Evolutionary conservation across 768 basidiomycete species (phyloP).

Genomic region (Pholiota molesta): DNA sequence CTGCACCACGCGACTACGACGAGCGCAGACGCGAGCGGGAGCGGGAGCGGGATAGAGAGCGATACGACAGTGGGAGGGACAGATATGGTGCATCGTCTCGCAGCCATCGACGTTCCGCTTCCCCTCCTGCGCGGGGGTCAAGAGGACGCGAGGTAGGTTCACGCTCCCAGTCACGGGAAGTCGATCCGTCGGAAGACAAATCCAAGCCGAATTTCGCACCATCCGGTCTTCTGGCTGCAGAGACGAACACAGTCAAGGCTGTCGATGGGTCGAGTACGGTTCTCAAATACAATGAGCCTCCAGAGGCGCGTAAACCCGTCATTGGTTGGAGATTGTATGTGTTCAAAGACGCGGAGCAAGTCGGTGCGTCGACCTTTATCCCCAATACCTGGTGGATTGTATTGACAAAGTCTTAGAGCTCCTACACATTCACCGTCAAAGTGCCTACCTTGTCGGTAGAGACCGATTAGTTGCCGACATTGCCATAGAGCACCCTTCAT

Average conservation of each 20-base stretch:
- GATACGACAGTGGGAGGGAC: conserved; percentile 36
- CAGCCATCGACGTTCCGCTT: conserved; percentile 56
- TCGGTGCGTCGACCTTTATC: conserved; percentile 58
- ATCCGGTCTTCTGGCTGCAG: conserved; percentile 93
- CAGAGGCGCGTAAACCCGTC: conserved; percentile 92
- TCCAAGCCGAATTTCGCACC: conserved; percentile 87
- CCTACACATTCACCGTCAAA: conserved; percentile 91
- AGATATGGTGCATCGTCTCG: conserved; percentile 34
- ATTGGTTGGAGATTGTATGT: conserved; percentile 95
- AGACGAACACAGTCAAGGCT: conserved; percentile 87
- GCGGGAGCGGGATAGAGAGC: conserved; percentile 45
- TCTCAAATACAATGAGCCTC: conserved; percentile 97
- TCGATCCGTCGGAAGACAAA: conserved; percentile 42
- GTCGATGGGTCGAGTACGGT: conserved; percentile 79
- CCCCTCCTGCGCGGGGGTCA: conserved; percentile 52
- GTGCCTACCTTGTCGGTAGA: conserved; percentile 91
- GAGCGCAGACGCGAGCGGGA: conserved; percentile 46
- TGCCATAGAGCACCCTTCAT: conserved; percentile 92
- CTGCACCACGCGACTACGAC: conserved; percentile 25
- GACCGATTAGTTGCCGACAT: conserved; percentile 88
- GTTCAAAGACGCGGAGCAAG: conserved; percentile 93
- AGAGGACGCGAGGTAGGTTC: conserved; percentile 41
- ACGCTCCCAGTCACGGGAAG: conserved; percentile 47
- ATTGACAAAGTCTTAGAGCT: conserved; percentile 57
- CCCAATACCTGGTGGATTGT: not conserved